Evolutionary conservation across 768 basidiomycete genomes (phyloP).

Genomic region (Tylopilus subfusipes): DNA sequence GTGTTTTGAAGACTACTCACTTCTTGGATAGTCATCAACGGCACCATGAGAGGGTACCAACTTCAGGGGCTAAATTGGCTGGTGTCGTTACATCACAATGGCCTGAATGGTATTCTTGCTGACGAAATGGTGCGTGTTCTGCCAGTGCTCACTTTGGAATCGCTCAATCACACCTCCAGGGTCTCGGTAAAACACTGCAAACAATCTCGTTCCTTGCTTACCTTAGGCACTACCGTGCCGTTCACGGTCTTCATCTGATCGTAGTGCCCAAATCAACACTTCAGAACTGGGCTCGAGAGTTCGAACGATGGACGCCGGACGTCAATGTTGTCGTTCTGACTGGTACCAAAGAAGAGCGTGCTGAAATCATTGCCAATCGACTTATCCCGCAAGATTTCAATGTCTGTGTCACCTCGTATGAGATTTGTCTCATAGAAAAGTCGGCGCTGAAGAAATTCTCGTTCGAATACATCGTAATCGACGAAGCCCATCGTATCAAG

Average conservation of each 20-base stretch:
- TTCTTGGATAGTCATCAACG: conserved; percentile 69
- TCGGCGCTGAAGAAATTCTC: conserved; percentile 89
- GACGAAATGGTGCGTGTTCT: conserved; percentile 78
- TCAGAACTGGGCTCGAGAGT: conserved; percentile 96
- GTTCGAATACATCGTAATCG: conserved; percentile 97
- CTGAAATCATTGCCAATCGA: conserved; percentile 69
- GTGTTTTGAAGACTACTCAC: not conserved
- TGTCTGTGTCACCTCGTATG: conserved; percentile 94
- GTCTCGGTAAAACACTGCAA: conserved; percentile 97
- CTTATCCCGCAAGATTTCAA: conserved; percentile 89
- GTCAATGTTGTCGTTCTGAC: conserved; percentile 79
- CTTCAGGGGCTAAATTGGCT: conserved; percentile 97
- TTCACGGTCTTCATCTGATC: conserved; percentile 83
- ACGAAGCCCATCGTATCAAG: conserved; percentile 99
- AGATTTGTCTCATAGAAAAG: conserved; percentile 95
- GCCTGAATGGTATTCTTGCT: conserved; percentile 93
- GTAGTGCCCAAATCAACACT: conserved; percentile 99
- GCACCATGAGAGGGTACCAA: conserved; percentile 90
- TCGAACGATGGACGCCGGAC: conserved; percentile 86
- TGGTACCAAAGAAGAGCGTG: conserved; percentile 87
- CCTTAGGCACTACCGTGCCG: conserved; percentile 78
- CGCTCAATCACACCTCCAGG: conserved; percentile 43
- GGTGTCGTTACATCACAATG: conserved; percentile 94
- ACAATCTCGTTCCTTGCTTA: conserved; percentile 97
- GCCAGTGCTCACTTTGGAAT: not conserved